A percentile compares a stretch with the other conserved stretches of the same genome.
phyloP scores from a whole-genome alignment of 139 green algal species.

The Chlamydomonas incerta region DNA sequence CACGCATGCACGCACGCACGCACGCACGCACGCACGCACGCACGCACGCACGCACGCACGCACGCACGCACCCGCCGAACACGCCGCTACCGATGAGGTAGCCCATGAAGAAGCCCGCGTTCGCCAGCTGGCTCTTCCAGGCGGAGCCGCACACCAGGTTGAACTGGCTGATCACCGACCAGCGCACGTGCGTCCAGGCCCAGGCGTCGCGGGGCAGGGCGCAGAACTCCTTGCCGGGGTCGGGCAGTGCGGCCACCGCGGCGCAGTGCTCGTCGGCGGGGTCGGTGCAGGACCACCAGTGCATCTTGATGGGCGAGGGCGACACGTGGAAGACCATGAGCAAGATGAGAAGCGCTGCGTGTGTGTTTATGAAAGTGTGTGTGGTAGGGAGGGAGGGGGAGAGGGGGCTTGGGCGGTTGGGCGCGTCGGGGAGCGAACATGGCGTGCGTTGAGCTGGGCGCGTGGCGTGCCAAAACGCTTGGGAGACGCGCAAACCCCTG shows the following conservation, averaged over 20 bases:
- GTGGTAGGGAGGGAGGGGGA: neutral
- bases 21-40: too few relatives aligned
- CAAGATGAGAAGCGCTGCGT: slow-evolving; percentile 49
- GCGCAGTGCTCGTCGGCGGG: slow-evolving; percentile 6
- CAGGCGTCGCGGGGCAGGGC: neutral
- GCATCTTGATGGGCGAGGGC: slow-evolving; percentile 13
- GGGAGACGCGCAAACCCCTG: too few relatives aligned
- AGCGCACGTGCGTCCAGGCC: slow-evolving; percentile 22
- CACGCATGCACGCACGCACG: too few relatives aligned
- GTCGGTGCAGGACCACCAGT: slow-evolving; percentile 43
- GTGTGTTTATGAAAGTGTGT: too few relatives aligned
- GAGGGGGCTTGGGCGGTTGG: too few relatives aligned
- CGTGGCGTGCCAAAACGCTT: too few relatives aligned
- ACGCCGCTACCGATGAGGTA: slow-evolving; percentile 65
- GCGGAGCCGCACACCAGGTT: slow-evolving; percentile 66
- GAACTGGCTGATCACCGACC: slow-evolving; percentile 60
- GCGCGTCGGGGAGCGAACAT: too few relatives aligned
- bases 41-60: too few relatives aligned
- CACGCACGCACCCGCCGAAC: slow-evolving; percentile 47
- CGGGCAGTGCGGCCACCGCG: neutral
- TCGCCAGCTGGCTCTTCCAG: slow-evolving; percentile 63
- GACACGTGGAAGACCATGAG: slow-evolving; percentile 50
- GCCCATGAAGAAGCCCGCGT: slow-evolving; percentile 72
- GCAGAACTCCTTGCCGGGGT: slow-evolving; percentile 18
- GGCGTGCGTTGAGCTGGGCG: too few relatives aligned